Percentiles rank a stretch among this genome's conserved stretches.
These are phyloP conservation scores for Coemansia sp. DNA, from an alignment of 192 early-diverging fungal species.

Conservation along the genomic window DNA sequence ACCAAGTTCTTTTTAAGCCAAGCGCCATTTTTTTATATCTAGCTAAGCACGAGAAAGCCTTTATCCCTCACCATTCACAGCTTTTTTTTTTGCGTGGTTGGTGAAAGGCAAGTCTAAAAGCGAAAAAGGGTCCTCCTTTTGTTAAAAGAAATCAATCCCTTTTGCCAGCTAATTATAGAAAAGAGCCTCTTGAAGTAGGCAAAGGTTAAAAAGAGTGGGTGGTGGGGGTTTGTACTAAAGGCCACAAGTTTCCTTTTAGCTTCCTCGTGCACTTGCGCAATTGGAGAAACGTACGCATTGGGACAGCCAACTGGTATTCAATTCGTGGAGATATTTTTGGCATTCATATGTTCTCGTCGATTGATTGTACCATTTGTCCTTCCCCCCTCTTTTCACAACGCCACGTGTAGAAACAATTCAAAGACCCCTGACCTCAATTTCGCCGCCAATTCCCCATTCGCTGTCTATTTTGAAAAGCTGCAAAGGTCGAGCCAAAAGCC, in stretches of 20 bases:
- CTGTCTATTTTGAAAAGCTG: neutral
- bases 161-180: neutral
- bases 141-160: neutral
- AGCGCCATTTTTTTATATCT: neutral
- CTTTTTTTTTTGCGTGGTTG: neutral
- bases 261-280: neutral
- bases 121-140: constrained; percentile 5
- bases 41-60: neutral
- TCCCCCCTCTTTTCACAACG: neutral
- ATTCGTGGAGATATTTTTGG: neutral
- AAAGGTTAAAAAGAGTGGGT: neutral
- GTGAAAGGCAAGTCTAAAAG: constrained; percentile 4
- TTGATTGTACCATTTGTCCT: neutral
- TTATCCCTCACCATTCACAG: neutral
- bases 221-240: neutral
- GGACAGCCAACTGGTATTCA: neutral
- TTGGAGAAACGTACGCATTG: neutral
- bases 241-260: neutral
- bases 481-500: neutral
- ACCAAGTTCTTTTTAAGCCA: constrained; percentile 2
- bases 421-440: neutral
- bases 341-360: neutral
- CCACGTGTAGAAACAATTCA: neutral
- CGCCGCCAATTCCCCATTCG: neutral
- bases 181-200: neutral